phyloP scores from a whole-genome alignment of 768 basidiomycete species.

The Kwoniella pini region DNA sequence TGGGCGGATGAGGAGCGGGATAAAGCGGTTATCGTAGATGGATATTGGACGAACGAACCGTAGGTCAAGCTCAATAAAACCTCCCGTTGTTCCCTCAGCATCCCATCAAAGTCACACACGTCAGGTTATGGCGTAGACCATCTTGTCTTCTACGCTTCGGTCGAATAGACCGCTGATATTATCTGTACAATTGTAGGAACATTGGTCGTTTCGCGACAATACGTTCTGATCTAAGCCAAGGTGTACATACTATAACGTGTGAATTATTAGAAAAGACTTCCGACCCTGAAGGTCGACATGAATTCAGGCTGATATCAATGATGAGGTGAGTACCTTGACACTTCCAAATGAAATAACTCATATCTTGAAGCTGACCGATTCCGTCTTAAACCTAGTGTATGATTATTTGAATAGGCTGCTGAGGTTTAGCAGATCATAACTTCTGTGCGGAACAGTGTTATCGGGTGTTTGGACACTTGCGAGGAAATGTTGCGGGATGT shows the following conservation, averaged over 20 bases:
- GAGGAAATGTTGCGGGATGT: too few relatives aligned
- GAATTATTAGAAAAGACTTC: constrained; percentile 37
- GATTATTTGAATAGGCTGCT: too few relatives aligned
- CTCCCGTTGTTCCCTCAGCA: too few relatives aligned
- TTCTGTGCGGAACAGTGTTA: too few relatives aligned
- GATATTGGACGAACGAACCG: constrained; percentile 51
- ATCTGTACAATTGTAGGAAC: constrained; percentile 4
- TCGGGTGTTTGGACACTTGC: too few relatives aligned
- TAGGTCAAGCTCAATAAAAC: constrained; percentile 35
- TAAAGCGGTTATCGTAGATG: constrained; percentile 34
- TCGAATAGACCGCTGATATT: neutral
- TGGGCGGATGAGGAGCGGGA: constrained; percentile 45
- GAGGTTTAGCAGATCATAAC: too few relatives aligned
- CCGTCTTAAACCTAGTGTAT: too few relatives aligned
- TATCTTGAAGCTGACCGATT: too few relatives aligned
- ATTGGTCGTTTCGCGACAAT: constrained; percentile 30
- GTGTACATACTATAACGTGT: constrained; percentile 44
- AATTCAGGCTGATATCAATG: constrained; percentile 47
- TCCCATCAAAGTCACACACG: too few relatives aligned
- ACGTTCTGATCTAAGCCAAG: constrained; percentile 29
- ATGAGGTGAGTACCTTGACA: constrained; percentile 47
- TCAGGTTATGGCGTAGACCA: too few relatives aligned
- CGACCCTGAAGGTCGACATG: constrained; percentile 45
- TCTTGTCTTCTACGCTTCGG: neutral
- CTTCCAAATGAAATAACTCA: too few relatives aligned